Conservation (phyloP, 164 flowering plant species). For the Stephania cephalantha region DNA sequence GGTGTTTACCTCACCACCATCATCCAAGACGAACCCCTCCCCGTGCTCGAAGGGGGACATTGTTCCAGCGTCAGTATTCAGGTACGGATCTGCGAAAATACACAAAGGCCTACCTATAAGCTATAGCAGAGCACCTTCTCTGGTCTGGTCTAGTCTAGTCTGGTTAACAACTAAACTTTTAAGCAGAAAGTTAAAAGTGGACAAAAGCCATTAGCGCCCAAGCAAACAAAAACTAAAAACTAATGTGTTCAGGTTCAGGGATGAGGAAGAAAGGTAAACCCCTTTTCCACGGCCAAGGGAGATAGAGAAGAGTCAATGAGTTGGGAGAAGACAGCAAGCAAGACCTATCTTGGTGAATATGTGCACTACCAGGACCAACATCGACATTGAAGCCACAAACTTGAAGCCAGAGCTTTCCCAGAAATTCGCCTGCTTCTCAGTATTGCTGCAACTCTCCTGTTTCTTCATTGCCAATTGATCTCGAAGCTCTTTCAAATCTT, state of each 20-base stretch:
- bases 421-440: conserved; percentile 50
- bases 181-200: neutral
- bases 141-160: no score
- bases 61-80: conserved; percentile 95
- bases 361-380: conserved; percentile 77
- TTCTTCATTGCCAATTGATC: conserved; percentile 61
- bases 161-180: no score
- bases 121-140: neutral
- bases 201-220: no score
- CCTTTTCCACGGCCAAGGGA: neutral
- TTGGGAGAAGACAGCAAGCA: neutral
- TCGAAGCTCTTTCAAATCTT: conserved; percentile 69
- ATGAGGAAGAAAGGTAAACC: neutral
- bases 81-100: conserved; percentile 70
- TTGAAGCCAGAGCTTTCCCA: conserved; percentile 90
- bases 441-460: conserved; percentile 21
- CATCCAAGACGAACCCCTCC: conserved; percentile 89
- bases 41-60: conserved; percentile 99
- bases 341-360: no score
- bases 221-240: neutral
- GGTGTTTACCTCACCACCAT: conserved; percentile 85
- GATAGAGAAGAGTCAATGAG: neutral
- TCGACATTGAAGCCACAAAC: conserved; percentile 76
- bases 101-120: neutral
- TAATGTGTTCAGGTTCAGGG: neutral